Evolutionary conservation across 2,329 filamentous ascomycete species (phyloP).

Genomic region (Pseudogymnoascus sp.): DNA sequence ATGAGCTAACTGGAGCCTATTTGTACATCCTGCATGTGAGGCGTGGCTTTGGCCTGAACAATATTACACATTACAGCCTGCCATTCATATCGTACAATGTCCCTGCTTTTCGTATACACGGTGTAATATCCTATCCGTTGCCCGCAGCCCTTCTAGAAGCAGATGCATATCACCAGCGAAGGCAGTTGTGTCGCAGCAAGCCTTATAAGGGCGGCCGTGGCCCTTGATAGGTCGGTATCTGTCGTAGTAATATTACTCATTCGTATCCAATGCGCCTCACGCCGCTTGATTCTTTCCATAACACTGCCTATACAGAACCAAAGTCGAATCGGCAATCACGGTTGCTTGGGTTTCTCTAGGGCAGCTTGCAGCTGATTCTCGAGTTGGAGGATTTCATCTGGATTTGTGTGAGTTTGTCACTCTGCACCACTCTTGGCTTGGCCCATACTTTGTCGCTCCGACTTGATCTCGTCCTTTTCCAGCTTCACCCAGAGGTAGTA

Average conservation of each 20-base stretch:
- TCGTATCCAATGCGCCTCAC: not conserved
- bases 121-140: not conserved
- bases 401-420: not conserved
- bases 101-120: not conserved
- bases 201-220: not conserved
- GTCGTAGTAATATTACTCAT: too few species aligned
- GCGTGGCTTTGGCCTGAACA: not conserved
- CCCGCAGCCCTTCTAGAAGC: not conserved
- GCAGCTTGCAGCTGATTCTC: not conserved
- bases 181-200: not conserved
- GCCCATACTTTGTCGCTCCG: constrained; percentile 47
- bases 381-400: constrained; percentile 7
- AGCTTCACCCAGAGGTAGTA: constrained; percentile 72
- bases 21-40: not conserved
- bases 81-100: not conserved
- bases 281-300: not conserved
- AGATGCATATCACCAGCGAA: not conserved
- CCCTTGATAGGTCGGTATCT: not conserved
- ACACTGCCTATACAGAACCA: not conserved
- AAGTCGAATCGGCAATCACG: constrained; percentile 4
- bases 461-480: constrained; percentile 62
- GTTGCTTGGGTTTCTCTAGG: not conserved
- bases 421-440: not conserved
- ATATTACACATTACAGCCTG: not conserved
- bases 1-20: not conserved